These are phyloP conservation scores for Selaginella moellendorffii DNA, from an alignment of 75 land plant genomes.

Conservation along the genomic window DNA sequence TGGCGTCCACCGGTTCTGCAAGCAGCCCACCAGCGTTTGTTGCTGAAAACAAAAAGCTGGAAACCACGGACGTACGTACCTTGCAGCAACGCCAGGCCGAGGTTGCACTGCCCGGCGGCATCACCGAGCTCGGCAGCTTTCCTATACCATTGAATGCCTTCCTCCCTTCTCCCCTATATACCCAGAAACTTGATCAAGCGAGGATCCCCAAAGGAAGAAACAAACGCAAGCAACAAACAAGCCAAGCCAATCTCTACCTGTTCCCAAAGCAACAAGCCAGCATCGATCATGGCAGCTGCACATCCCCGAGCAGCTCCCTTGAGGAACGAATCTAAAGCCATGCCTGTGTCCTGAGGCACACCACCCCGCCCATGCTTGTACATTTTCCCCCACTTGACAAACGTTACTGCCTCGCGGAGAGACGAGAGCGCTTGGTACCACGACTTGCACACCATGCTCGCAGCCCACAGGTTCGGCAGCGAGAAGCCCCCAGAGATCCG, in stretches of 20 bases:
- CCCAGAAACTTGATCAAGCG: background rate
- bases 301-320: slow-evolving; percentile 60
- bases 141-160: slow-evolving; percentile 38
- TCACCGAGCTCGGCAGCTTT: slow-evolving; percentile 69
- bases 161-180: slow-evolving; percentile 37
- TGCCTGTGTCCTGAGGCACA: slow-evolving; percentile 29
- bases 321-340: slow-evolving; percentile 60
- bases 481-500: slow-evolving; percentile 42
- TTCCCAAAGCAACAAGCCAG: slow-evolving; percentile 80
- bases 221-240: no score
- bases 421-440: slow-evolving; percentile 61
- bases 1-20: slow-evolving; percentile 33
- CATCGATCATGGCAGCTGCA: slow-evolving; percentile 87
- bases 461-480: slow-evolving; percentile 36
- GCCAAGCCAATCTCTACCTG: no score
- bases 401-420: slow-evolving; percentile 63
- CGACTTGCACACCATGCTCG: slow-evolving; percentile 51
- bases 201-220: background rate
- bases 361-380: slow-evolving; percentile 70
- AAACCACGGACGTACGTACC: slow-evolving; percentile 19
- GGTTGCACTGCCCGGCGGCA: slow-evolving; percentile 69
- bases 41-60: background rate
- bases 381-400: slow-evolving; percentile 52
- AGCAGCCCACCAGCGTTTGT: no score
- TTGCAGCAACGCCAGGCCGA: slow-evolving; percentile 57